Evolutionary conservation across 495 filamentous ascomycete species (phyloP).

Genomic region (Penicillium paradoxum): DNA sequence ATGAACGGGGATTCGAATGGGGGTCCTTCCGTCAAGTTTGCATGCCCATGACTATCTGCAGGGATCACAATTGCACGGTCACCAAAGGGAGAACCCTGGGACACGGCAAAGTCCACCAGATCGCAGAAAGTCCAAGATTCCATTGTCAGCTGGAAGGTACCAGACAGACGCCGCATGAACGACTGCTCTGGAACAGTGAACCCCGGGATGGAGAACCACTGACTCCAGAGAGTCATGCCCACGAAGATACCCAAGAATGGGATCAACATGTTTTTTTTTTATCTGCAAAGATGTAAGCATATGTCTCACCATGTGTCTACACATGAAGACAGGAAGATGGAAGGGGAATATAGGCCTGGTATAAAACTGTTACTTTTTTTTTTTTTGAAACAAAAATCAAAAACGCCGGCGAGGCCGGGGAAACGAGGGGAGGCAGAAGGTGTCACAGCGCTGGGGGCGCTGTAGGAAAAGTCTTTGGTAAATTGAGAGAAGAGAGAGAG

Average conservation of each 20-base stretch:
- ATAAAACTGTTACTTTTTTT: not conserved
- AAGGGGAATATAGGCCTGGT: not conserved
- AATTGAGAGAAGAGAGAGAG: not conserved
- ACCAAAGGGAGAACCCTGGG: not conserved
- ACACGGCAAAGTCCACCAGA: not conserved
- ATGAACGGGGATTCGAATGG: not conserved
- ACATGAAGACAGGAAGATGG: not conserved
- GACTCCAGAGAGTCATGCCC: slow-evolving; percentile 6
- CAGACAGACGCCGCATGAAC: slow-evolving; percentile 1
- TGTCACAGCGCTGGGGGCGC: not conserved
- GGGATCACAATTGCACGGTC: not conserved
- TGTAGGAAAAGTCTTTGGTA: not conserved
- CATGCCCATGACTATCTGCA: not conserved
- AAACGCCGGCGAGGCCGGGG: not conserved
- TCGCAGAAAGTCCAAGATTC: not conserved
- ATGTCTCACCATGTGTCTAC: not conserved
- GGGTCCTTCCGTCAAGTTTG: not conserved
- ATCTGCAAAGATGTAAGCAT: not conserved
- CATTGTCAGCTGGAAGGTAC: not conserved
- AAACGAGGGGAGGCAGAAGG: not conserved
- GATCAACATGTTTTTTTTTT: slow-evolving; percentile 7
- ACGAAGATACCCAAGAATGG: slow-evolving; percentile 9
- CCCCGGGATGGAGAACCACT: slow-evolving; percentile 7
- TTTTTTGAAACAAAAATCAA: not conserved
- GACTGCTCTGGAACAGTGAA: slow-evolving; percentile 5